These are phyloP conservation scores for Triticum turgidum DNA, from an alignment of 176 grass and related monocot species.

Conservation along the genomic window DNA sequence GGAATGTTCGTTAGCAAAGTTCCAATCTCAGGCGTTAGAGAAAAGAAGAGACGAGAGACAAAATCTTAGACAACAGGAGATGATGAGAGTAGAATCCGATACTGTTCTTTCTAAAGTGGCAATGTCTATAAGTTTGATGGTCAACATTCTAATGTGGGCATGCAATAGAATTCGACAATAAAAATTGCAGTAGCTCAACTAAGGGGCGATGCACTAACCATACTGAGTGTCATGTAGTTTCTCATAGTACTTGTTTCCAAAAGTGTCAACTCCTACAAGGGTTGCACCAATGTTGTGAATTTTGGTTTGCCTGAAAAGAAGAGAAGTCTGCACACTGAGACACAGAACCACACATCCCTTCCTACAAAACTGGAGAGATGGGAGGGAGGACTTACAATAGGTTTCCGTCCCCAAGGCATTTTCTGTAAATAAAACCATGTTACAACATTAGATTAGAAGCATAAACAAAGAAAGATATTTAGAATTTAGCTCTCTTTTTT, in stretches of 20 bases:
- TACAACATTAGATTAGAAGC: slow-evolving; percentile 9
- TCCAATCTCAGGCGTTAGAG: background rate
- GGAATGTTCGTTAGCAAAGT: background rate
- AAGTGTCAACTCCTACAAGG: slow-evolving; percentile 83
- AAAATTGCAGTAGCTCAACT: background rate
- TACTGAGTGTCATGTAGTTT: slow-evolving; percentile 70
- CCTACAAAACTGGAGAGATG: slow-evolving; percentile 19
- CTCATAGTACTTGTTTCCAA: slow-evolving; percentile 95
- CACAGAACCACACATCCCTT: background rate
- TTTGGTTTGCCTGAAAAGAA: slow-evolving; percentile 86
- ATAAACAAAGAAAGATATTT: slow-evolving; percentile 12
- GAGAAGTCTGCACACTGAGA: background rate
- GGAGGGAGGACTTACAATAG: slow-evolving; percentile 61
- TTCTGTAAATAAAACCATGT: slow-evolving; percentile 49
- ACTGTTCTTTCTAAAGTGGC: background rate
- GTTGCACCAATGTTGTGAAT: slow-evolving; percentile 90
- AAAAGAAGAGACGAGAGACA: background rate
- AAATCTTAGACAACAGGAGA: background rate
- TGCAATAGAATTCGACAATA: background rate
- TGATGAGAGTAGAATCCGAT: too few relatives aligned
- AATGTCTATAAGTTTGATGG: background rate
- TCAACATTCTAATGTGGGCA: background rate
- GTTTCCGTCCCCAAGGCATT: slow-evolving; percentile 78
- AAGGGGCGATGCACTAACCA: slow-evolving; percentile 37
- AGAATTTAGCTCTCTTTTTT: background rate